A percentile compares a stretch with the other conserved stretches of the same genome.
Evolutionary conservation across 148 eudicot genomes (phyloP).

Genomic region (Rhododendron griersonianum): DNA sequence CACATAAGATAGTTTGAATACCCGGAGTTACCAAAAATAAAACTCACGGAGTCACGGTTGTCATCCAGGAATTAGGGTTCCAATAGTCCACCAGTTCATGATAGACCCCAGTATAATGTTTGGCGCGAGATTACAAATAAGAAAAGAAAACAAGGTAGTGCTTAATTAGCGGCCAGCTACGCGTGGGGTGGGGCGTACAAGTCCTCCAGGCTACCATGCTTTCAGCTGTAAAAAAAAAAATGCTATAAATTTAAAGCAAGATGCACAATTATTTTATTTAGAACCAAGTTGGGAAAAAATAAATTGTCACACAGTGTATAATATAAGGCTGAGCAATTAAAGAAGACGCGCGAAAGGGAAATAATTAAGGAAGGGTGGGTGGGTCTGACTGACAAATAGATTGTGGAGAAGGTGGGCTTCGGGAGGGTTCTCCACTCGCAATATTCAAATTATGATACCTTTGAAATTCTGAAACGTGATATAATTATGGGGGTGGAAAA

Average conservation of each 20-base stretch:
- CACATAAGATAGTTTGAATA: too few species aligned
- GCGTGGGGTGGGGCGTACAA: not conserved
- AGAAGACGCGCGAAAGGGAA: slow-evolving; percentile 12
- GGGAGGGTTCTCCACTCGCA: slow-evolving; percentile 53
- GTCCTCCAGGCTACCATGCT: not conserved
- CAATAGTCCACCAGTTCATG: not conserved
- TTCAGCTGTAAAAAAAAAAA: not conserved
- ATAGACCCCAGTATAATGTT: not conserved
- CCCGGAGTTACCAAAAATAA: too few species aligned
- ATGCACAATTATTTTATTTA: not conserved
- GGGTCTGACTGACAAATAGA: slow-evolving; percentile 17
- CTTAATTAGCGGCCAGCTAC: not conserved
- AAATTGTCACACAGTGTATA: not conserved
- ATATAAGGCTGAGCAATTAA: not conserved
- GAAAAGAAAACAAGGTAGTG: not conserved
- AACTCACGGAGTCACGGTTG: too few species aligned
- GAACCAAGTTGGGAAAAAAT: not conserved
- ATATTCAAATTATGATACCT: slow-evolving; percentile 26
- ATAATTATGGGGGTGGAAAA: slow-evolving; percentile 24
- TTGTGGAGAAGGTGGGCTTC: slow-evolving; percentile 49
- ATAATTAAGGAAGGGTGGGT: slow-evolving; percentile 12
- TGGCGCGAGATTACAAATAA: not conserved
- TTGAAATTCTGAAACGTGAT: slow-evolving; percentile 23
- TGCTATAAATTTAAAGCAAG: not conserved
- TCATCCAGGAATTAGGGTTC: too few species aligned